These are phyloP conservation scores for Xanthoconium purpureum DNA, from an alignment of 768 basidiomycete genomes.

Conservation along the genomic window DNA sequence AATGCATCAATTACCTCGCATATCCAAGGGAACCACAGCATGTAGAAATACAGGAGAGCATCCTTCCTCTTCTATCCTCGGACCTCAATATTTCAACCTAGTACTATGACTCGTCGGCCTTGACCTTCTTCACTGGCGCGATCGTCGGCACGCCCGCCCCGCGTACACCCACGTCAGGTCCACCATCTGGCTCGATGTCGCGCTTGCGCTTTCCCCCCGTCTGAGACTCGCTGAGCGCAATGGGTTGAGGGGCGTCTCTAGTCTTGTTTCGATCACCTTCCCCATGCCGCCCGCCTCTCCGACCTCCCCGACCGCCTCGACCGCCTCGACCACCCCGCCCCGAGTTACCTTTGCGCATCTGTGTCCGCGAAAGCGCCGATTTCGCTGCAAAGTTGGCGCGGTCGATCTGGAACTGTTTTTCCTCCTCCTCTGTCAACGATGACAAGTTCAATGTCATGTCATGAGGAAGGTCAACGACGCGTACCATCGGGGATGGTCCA, in stretches of 20 bases:
- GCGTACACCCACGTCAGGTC: conserved; percentile 62
- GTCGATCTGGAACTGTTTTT: conserved; percentile 70
- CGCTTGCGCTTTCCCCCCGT: conserved; percentile 76
- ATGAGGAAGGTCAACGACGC: conserved; percentile 7
- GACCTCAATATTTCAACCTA: background rate
- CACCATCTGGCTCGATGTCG: conserved; percentile 75
- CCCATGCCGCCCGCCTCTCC: conserved; percentile 20
- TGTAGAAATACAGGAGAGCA: conserved; percentile 15
- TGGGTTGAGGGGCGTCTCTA: conserved; percentile 17
- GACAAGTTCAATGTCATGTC: background rate
- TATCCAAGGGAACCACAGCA: background rate
- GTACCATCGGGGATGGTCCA: conserved; percentile 65
- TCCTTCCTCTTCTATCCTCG: background rate
- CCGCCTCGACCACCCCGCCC: conserved; percentile 48
- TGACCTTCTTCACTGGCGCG: conserved; percentile 39
- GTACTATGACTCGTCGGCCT: conserved; percentile 35
- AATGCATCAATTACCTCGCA: no score
- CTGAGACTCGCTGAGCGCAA: conserved; percentile 39
- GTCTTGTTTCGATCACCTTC: conserved; percentile 23
- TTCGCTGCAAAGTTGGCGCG: conserved; percentile 69
- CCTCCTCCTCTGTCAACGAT: conserved; percentile 56
- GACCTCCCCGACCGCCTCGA: conserved; percentile 35
- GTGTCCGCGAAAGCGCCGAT: conserved; percentile 40
- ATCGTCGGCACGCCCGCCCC: conserved; percentile 57
- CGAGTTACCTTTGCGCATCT: conserved; percentile 35